phyloP scores from a whole-genome alignment of 352 stramenopile species.

The Globisporangium barbulae region DNA sequence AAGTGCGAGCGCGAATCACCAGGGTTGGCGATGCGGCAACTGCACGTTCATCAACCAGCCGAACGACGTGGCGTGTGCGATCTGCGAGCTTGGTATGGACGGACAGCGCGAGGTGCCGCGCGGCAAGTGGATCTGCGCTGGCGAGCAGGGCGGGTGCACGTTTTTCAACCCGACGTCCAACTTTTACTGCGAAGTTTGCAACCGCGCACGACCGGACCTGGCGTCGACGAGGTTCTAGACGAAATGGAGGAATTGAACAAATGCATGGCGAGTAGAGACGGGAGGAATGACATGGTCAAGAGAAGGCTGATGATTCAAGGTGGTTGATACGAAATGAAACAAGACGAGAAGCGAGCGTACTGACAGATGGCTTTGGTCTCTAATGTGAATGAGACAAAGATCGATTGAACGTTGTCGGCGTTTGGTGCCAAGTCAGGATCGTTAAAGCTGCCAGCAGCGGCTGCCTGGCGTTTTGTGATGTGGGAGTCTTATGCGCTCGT shows the following conservation, averaged over 20 bases:
- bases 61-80: conserved; percentile 64
- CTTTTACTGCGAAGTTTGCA: conserved; percentile 91
- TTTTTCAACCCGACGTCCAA: conserved; percentile 81
- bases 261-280: no score
- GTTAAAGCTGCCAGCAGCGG: background rate
- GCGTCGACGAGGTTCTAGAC: conserved; percentile 69
- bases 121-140: conserved; percentile 83
- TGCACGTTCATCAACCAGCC: conserved; percentile 87
- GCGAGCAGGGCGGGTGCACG: conserved; percentile 82
- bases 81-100: conserved; percentile 81
- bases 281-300: background rate
- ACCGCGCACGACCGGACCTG: conserved; percentile 75
- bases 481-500: background rate
- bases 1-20: conserved; percentile 23
- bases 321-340: no score
- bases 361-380: no score
- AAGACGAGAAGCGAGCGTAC: no score
- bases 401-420: no score
- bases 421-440: background rate
- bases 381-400: background rate
- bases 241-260: background rate
- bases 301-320: background rate
- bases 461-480: background rate
- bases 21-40: conserved; percentile 78
- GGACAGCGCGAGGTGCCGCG: conserved; percentile 74